Base-by-base conservation (phyloP, 228 moss, liverwort and hornwort genomes). In the Sphagnum fallax region DNA sequence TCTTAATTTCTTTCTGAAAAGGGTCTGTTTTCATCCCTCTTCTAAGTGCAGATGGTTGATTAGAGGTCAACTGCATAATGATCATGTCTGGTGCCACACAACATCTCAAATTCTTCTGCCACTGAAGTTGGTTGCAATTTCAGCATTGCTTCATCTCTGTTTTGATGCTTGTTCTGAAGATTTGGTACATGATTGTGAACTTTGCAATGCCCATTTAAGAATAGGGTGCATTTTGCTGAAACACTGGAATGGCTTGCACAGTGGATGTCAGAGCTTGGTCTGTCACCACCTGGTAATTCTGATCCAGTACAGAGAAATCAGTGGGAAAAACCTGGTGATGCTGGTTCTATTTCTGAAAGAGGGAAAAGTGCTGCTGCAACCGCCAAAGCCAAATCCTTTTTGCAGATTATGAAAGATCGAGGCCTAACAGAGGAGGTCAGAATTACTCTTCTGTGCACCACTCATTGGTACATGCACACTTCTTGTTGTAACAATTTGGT, bases 191-290 rank as follows among this genome's bases (percentile, higher is more conserved):
- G 32, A 81, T 66, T 93, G 12, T 88, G 73, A 72, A 97, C 93
- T 73, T 75, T 97, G 79, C 74, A 77, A 51, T 80, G 89, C 60
- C 65, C 93, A 75, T 93, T 93, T 76, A 93, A 93, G 74, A 72
- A 77, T 72, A 76, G 76, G 62, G 93, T 97, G 93, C 87, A 93
- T 71, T 75, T 63, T 48, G 86, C 84, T 65, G 80, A 93, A 59
- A 78, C 84, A 63, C 83, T 84, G 89, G 96, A 91, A 75, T 73
- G 72, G 4, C 62, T 6, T 69, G 14, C 13, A 72, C 88, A 97
- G 97, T 97, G 97, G 97, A 89, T 88, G 61, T 87, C 93, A n/a
- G 97, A 97, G 72, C 84, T 97, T 70, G 93, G 97, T 18, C 76
- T 93, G 72, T 81, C 85, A 8, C 97, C 97, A 60, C 75, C 76